Base-by-base conservation (phyloP, 495 filamentous ascomycete species). In the Aspergillus cavernicola region DNA sequence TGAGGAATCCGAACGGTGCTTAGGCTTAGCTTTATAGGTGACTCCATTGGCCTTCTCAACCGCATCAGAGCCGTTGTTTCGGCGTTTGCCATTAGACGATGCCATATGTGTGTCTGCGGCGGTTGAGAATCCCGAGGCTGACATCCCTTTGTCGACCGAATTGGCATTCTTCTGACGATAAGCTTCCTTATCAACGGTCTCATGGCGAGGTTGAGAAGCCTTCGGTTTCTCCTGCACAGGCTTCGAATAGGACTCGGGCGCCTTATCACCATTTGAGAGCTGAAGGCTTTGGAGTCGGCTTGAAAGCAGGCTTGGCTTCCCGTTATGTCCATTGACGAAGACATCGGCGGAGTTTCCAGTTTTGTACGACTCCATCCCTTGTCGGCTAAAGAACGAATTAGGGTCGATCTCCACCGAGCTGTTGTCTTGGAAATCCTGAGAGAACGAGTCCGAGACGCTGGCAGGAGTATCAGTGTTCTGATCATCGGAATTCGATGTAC, bases 401-500 rank as follows among this genome's bases (percentile, higher is more conserved):
- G 64, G 66, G 11, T 72, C 73, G 47, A 67, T 61, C n/a, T 76
- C 73, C 20, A 69, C 67, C 0, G 69, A 64, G 7, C 59, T 64
- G 18, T 55, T 63, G 20, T 76, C 71, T 39, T 71, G 71, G 33
- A 65, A 66, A 54, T 71, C 72, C 48, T 70, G 68, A 18, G 70
- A 72, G 29, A 74, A 57, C 0, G 72, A 66, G 53, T 78, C 75
- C 2, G 73, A 74, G 13, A 65, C 62, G 45, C 71, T 74, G 44
- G 71, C 69, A 47, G 69, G 67, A 2, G 70, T 69, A 33, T 76
- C 72, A 26, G 64, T 66, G 33, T 62, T 72, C 31, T 66, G 66
- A 19, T 72, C 72, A 60, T 77, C 73, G 13, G 74, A 73, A 26
- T 62, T 69, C 9, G 71, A 74, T 3, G 65, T 67, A 54, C 65